Evolutionary conservation across 768 basidiomycete species (phyloP), one percentile per base, ranked within the genome.

Genomic region (Mrakia frigida): DNA sequence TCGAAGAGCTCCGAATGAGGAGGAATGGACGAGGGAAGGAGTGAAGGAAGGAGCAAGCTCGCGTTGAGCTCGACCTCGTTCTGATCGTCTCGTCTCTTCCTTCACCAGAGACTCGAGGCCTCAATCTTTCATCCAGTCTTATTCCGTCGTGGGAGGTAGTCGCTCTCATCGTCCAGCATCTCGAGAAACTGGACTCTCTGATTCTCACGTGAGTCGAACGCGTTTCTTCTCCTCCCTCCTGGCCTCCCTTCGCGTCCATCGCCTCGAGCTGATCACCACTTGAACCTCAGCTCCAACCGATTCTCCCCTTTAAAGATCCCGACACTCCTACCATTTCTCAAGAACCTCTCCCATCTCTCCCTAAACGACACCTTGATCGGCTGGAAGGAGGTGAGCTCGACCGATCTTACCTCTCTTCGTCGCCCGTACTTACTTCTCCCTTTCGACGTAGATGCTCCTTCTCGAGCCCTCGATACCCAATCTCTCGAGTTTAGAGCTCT

Each of bases 61-160:
- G 67, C 6, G 50, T 35, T 37, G 70, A 52, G 46, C 46, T 50
- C 46, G 18, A 50, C 46, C 18, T 21, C 46, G 18, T 3, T 2
- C 46, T 50, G 46, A 56, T 18, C 37, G 28, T 33, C 56, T 31
- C 23, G 67, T 77, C 53, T 6, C 59, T 33, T 28, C 39, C 37
- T 74, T 78, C 78, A 16, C 7, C 59, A 95, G 93, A 88, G 80
- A 86, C 94, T 61, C 88, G 87, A n/a, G 89, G 89, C 13, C 85
- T 98, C 52, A 91, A 97, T 84, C 85, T 98, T 52, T 93, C 94
- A 23, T 85, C 86, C 61, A 94, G 87, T 82, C 86, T 97, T 25
- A 80, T 97, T 43, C 82, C 89, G 6, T 85, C 83, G 75, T 97
- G 94, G 95, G 85, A 88, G 41, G 83, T 85, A 4, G 85, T 96